Evolutionary conservation across 345 rosid species (phyloP), one percentile per base, ranked within the genome.

Genomic region (Eutrema heterophyllum): DNA sequence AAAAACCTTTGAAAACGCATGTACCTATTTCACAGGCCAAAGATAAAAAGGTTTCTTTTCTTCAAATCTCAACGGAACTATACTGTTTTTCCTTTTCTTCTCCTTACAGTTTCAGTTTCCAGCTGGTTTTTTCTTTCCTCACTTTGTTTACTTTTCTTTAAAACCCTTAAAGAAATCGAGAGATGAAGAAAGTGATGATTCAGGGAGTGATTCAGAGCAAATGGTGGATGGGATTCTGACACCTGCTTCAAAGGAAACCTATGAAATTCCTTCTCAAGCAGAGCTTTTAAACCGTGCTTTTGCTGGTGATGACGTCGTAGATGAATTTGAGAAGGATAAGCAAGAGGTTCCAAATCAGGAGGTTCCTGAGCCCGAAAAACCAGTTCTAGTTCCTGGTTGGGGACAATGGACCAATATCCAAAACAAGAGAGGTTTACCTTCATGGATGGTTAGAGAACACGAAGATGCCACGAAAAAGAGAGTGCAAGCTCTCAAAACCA

Each of bases 291-390:
- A 58, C 59, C 87, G 83, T 51, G 97, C 96, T 75, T 95, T 95
- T 81, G 97, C 99, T 2, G 99, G 97, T 41, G 97, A 92, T 79
- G 91, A 95, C 44, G 97, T 92, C 18, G 85, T 76, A 45, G 93
- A 86, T 11, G 97, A 92, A 67, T 95, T 95, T 73, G 85, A 79
- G 67, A 88, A 87, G 81, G 88, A 85, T 45, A 95, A 90, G 70
- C 77, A 78, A 78, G 88, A 85, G 55, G 64, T 87, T 60, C 71
- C 92, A 76, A 87, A 86, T 35, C 82, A 80, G 78, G 97, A 90
- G 78, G 86, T 84, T 52, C 97, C 96, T 41, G 88, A 89, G 71
- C 91, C 92, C 5, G 97, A 95, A 70, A 88, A 90, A 66, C 97
- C 93, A 4, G 81, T 84, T 81, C 44, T 84, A 64, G 79, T 90